Percentiles rank a stretch among this genome's conserved stretches.
phyloP scores from a whole-genome alignment of 139 green algal genomes.

The Closterium sp. region DNA sequence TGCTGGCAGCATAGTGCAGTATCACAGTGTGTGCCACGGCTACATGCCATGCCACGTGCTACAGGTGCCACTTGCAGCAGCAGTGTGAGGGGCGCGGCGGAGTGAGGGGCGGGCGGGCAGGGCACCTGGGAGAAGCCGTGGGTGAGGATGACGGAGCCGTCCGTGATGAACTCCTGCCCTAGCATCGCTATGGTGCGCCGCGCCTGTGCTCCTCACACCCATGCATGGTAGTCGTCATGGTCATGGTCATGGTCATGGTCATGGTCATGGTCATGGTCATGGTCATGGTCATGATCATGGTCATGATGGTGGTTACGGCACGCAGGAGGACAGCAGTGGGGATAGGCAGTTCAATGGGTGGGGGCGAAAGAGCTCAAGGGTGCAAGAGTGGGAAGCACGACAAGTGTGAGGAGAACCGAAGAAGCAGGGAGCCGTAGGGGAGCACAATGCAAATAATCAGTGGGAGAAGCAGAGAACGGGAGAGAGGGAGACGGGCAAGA shows the following conservation, averaged over 20 bases:
- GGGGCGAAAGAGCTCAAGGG: too few relatives aligned
- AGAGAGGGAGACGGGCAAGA: not conserved
- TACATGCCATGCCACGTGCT: not conserved
- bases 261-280: not conserved
- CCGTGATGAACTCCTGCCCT: slow-evolving; percentile 80
- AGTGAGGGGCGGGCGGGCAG: not conserved
- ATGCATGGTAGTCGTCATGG: not conserved
- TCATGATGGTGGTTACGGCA: not conserved
- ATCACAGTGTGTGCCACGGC: not conserved
- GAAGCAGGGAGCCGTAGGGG: not conserved
- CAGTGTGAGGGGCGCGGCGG: not conserved
- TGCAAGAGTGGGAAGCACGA: not conserved
- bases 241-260: not conserved
- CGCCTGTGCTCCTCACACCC: slow-evolving; percentile 30
- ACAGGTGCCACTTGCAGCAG: not conserved
- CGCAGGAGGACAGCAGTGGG: too few relatives aligned
- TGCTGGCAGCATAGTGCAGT: too few relatives aligned
- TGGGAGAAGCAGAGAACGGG: not conserved
- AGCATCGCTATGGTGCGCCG: slow-evolving; percentile 76
- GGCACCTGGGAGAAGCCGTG: slow-evolving; percentile 76
- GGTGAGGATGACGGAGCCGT: slow-evolving; percentile 71
- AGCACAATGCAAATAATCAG: not conserved
- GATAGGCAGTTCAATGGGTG: too few relatives aligned
- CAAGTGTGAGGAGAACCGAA: not conserved
- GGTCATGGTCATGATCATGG: not conserved